Conservation (phyloP, 768 basidiomycete genomes). For the Lactarius hengduanensis region DNA sequence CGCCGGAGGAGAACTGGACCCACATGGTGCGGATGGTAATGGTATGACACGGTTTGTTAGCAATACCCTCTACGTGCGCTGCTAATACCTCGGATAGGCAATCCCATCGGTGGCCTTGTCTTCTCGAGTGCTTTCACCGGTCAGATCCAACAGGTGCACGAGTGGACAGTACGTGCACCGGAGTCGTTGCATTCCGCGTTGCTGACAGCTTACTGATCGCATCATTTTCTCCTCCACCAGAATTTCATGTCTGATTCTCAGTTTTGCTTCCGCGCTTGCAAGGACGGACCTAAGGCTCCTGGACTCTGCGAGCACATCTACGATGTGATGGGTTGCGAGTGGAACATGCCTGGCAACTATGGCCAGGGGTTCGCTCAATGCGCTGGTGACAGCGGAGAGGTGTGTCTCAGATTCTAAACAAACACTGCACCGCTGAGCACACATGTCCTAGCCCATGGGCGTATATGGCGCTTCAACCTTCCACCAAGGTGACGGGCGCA, state of each 20-base stretch:
- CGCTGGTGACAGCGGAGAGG: conserved; percentile 50
- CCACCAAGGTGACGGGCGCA: conserved; percentile 57
- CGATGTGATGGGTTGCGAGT: conserved; percentile 54
- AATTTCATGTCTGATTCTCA: conserved; percentile 58
- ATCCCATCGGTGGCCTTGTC: conserved; percentile 66
- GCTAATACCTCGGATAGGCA: conserved; percentile 37
- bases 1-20: conserved; percentile 64
- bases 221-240: conserved; percentile 34
- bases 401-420: conserved; percentile 29
- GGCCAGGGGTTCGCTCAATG: conserved; percentile 44
- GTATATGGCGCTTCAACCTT: conserved; percentile 68
- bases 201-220: conserved; percentile 12
- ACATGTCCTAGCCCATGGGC: conserved; percentile 52
- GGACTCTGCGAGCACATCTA: conserved; percentile 60
- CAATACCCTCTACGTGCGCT: not conserved
- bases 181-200: not conserved
- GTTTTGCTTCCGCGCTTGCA: conserved; percentile 76
- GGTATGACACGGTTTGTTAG: conserved; percentile 35
- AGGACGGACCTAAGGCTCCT: conserved; percentile 49
- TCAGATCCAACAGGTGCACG: conserved; percentile 53
- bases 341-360: conserved; percentile 60
- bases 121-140: conserved; percentile 66
- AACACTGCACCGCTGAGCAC: not conserved
- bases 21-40: conserved; percentile 61
- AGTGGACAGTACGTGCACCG: conserved; percentile 61